These are phyloP conservation scores for Wickerhamomyces ciferrii DNA, from an alignment of 805 yeast genomes.

Conservation along the genomic window DNA sequence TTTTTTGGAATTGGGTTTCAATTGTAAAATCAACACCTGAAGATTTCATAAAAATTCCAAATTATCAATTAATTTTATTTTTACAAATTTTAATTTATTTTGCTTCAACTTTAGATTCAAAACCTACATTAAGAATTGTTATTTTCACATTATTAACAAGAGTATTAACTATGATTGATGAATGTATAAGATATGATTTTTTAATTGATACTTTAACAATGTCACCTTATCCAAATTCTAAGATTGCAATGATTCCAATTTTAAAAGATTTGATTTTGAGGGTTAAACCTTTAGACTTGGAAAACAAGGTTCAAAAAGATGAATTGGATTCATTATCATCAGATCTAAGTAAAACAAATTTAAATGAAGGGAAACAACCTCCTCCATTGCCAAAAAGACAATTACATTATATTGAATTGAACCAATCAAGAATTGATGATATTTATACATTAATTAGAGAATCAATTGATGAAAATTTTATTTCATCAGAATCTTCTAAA, in stretches of 20 bases:
- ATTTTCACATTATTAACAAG: conserved; percentile 60
- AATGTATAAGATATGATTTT: conserved; percentile 52
- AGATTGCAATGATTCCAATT: conserved; percentile 57
- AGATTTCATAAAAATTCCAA: conserved; percentile 23
- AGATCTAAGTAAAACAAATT: conserved; percentile 1
- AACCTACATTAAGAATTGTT: conserved; percentile 34
- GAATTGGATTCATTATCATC: conserved; percentile 4
- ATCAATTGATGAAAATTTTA: conserved; percentile 26
- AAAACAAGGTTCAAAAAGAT: conserved; percentile 7
- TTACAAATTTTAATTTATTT: conserved; percentile 36
- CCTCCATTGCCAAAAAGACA: conserved; percentile 38
- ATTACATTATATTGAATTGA: conserved; percentile 39
- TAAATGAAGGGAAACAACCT: conserved; percentile 1
- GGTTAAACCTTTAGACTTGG: conserved; percentile 8
- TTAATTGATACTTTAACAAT: conserved; percentile 56
- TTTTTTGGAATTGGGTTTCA: conserved; percentile 33
- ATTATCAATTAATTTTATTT: conserved; percentile 28
- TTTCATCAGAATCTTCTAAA: neutral
- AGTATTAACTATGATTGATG: conserved; percentile 53
- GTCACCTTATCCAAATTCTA: conserved; percentile 61
- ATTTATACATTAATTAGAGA: conserved; percentile 37
- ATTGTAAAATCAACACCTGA: conserved; percentile 18
- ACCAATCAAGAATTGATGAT: conserved; percentile 33
- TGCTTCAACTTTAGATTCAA: conserved; percentile 28
- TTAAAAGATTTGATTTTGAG: conserved; percentile 60